Evolutionary conservation across 2,329 filamentous ascomycete genomes (phyloP).

Genomic region (Claviceps sp.): DNA sequence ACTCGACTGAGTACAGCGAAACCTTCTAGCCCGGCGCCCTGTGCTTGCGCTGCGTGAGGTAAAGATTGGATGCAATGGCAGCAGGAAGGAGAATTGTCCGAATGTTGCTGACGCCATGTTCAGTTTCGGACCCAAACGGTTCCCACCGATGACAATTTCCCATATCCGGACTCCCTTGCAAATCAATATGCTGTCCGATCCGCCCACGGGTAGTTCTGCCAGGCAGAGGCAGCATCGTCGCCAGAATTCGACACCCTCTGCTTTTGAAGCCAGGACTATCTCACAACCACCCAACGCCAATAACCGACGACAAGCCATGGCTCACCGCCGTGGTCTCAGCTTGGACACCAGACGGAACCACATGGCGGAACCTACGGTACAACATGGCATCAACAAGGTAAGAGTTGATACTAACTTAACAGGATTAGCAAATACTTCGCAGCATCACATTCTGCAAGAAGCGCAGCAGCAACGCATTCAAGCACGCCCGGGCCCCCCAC

Average conservation of each 20-base stretch:
- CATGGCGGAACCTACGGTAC: slow-evolving; percentile 13
- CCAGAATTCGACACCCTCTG: slow-evolving; percentile 74
- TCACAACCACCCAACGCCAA: slow-evolving; percentile 44
- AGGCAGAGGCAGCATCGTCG: slow-evolving; percentile 50
- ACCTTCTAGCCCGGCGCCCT: slow-evolving; percentile 56
- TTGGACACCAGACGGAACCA: slow-evolving; percentile 59
- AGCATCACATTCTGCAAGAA: slow-evolving; percentile 71
- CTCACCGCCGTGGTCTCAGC: slow-evolving; percentile 74
- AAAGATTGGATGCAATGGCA: slow-evolving; percentile 14
- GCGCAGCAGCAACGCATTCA: slow-evolving; percentile 71
- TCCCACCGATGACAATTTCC: slow-evolving; percentile 38
- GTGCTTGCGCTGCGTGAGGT: slow-evolving; percentile 80
- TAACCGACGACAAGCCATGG: slow-evolving; percentile 26
- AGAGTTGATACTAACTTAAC: slow-evolving; percentile 41
- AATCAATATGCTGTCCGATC: slow-evolving; percentile 67
- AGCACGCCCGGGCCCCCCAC: slow-evolving; percentile 55
- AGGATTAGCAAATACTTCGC: slow-evolving; percentile 43
- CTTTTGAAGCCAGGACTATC: slow-evolving; percentile 63
- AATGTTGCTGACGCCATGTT: slow-evolving; percentile 3
- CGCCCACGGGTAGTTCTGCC: slow-evolving; percentile 57
- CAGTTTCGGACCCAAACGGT: slow-evolving; percentile 33
- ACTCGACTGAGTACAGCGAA: slow-evolving; percentile 35
- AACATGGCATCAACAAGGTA: slow-evolving; percentile 28
- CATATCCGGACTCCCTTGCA: slow-evolving; percentile 55
- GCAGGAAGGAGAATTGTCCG: not conserved